These are phyloP conservation scores for Coleophoma cylindrospora DNA, from an alignment of 2,329 filamentous ascomycete genomes.

Conservation along the genomic window DNA sequence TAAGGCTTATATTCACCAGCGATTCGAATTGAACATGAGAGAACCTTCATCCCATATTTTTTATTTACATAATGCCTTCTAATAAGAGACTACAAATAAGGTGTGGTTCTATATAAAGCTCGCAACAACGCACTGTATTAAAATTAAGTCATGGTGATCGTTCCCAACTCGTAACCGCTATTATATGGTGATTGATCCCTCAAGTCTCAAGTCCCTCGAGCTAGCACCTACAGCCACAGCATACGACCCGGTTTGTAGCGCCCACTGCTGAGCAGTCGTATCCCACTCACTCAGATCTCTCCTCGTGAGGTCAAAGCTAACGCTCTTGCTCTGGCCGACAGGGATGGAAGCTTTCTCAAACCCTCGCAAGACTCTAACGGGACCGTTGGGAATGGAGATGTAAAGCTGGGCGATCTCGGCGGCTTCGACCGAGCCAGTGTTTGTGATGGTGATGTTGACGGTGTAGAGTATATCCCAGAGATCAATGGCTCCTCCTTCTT, in stretches of 20 bases:
- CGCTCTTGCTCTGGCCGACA: constrained; percentile 60
- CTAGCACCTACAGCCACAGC: constrained; percentile 14
- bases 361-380: constrained; percentile 18
- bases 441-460: constrained; percentile 45
- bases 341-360: constrained; percentile 5
- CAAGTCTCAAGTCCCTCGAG: constrained; percentile 15
- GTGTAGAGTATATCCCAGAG: constrained; percentile 48
- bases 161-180: not conserved
- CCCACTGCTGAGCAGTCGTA: constrained; percentile 70
- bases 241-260: constrained; percentile 27
- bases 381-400: constrained; percentile 33
- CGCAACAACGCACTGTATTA: too few species aligned
- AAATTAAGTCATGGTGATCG: too few species aligned
- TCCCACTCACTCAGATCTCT: constrained; percentile 89
- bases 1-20: too few species aligned
- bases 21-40: too few species aligned
- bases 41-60: too few species aligned
- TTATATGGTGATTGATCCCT: constrained; percentile 2
- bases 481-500: constrained; percentile 46
- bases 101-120: too few species aligned
- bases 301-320: constrained; percentile 64
- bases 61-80: too few species aligned
- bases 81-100: too few species aligned
- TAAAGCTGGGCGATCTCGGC: constrained; percentile 49
- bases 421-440: constrained; percentile 44